These are phyloP conservation scores for Pseudogymnoascus sp. DNA, from an alignment of 2,329 filamentous ascomycete genomes.

Conservation along the genomic window DNA sequence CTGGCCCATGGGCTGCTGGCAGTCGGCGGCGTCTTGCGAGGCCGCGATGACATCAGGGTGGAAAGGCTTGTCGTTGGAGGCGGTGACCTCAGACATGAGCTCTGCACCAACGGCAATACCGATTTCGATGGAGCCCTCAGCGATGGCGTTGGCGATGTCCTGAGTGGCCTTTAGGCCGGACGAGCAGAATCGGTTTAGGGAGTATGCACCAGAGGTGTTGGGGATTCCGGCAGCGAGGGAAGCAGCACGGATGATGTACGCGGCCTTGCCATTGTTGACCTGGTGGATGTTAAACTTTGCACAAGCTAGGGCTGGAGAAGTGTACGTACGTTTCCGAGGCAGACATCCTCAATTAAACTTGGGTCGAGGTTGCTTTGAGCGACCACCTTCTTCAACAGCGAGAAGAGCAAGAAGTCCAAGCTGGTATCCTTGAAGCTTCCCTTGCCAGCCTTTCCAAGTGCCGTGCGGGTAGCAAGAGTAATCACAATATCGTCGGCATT, in stretches of 20 bases:
- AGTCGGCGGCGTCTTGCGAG: slow-evolving; percentile 69
- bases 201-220: slow-evolving; percentile 73
- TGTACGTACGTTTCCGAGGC: slow-evolving; percentile 72
- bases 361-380: slow-evolving; percentile 71
- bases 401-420: slow-evolving; percentile 78
- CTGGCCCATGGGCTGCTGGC: slow-evolving; percentile 95
- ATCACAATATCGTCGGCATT: slow-evolving; percentile 96
- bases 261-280: slow-evolving; percentile 77
- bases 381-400: slow-evolving; percentile 68
- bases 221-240: slow-evolving; percentile 88
- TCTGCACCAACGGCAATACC: slow-evolving; percentile 86
- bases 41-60: slow-evolving; percentile 65
- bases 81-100: slow-evolving; percentile 70
- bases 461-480: slow-evolving; percentile 82
- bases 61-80: slow-evolving; percentile 63
- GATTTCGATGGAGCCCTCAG: slow-evolving; percentile 69
- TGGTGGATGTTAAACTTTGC: slow-evolving; percentile 28
- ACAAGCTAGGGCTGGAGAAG: slow-evolving; percentile 1
- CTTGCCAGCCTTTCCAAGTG: slow-evolving; percentile 80
- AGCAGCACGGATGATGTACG: slow-evolving; percentile 86
- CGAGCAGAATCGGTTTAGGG: slow-evolving; percentile 93
- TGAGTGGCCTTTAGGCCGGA: slow-evolving; percentile 92
- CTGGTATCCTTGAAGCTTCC: slow-evolving; percentile 92
- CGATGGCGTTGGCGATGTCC: slow-evolving; percentile 86
- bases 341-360: slow-evolving; percentile 77